phyloP scores from a whole-genome alignment of 208 protist species.

The Trypanosoma melophagium region DNA sequence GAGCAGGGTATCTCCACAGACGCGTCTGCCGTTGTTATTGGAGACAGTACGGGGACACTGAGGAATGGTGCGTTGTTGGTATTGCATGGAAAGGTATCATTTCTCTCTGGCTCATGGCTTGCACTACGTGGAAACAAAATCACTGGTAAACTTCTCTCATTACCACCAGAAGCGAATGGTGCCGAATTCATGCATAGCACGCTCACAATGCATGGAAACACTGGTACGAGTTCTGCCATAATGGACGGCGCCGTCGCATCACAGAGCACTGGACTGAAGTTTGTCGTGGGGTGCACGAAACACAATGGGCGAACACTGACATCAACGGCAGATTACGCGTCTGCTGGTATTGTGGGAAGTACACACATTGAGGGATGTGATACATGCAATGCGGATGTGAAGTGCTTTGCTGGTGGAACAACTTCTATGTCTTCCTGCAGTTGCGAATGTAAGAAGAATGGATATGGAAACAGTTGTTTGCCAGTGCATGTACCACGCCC shows the following conservation, averaged over 20 bases:
- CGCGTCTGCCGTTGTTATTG: conserved; percentile 3
- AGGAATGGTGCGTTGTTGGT: neutral
- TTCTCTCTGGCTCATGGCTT: conserved; percentile 1
- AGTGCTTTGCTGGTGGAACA: neutral
- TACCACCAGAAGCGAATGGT: neutral
- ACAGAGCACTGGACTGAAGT: neutral
- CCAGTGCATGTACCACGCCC: neutral
- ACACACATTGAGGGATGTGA: neutral
- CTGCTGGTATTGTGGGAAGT: neutral
- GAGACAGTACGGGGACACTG: neutral
- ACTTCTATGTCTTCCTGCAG: neutral
- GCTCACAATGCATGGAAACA: neutral
- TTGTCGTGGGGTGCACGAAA: neutral
- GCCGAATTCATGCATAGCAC: neutral
- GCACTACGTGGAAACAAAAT: neutral
- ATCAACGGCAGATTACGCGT: neutral
- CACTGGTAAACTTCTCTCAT: neutral
- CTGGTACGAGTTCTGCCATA: neutral
- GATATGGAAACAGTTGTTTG: neutral
- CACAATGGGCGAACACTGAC: neutral
- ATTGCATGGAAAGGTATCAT: neutral
- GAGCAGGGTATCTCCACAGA: neutral
- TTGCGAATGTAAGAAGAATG: neutral
- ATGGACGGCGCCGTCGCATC: neutral
- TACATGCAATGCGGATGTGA: neutral